Conservation (phyloP, 1,284 basidiomycete species). For the Cryptococcus sp. region DNA sequence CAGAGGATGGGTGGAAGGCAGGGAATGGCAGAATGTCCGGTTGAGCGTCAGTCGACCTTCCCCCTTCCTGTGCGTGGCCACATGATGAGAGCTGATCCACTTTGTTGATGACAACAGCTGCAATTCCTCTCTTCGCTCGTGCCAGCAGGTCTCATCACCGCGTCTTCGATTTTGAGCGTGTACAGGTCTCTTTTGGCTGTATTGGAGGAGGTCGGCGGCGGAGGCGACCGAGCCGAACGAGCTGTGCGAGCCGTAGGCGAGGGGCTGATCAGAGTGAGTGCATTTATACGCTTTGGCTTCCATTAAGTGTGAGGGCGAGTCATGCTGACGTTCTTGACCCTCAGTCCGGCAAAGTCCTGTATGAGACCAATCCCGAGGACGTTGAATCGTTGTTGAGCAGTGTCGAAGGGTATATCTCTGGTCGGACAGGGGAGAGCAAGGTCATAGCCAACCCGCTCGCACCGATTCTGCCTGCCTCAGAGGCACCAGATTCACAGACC, state of each 20-base stretch:
- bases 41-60: slow-evolving; percentile 66
- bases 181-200: slow-evolving; percentile 80
- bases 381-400: slow-evolving; percentile 36
- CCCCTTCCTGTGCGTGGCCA: too few species aligned
- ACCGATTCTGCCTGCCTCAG: slow-evolving; percentile 33
- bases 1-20: slow-evolving; percentile 77
- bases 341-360: slow-evolving; percentile 43
- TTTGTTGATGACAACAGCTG: slow-evolving; percentile 58
- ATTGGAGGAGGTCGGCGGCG: slow-evolving; percentile 85
- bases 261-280: slow-evolving; percentile 74
- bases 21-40: slow-evolving; percentile 84
- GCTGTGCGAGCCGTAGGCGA: slow-evolving; percentile 85
- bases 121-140: slow-evolving; percentile 88
- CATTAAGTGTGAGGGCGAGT: neutral
- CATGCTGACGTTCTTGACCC: slow-evolving; percentile 55
- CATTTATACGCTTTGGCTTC: neutral
- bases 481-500: slow-evolving; percentile 34
- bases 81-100: neutral
- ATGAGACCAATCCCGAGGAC: slow-evolving; percentile 35
- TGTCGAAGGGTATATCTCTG: slow-evolving; percentile 44
- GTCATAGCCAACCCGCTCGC: slow-evolving; percentile 37
- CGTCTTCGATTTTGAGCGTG: slow-evolving; percentile 72
- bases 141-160: slow-evolving; percentile 69
- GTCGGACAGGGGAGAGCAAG: slow-evolving; percentile 31
- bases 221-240: slow-evolving; percentile 78